These are phyloP conservation scores for Novymonas esmeraldas DNA, from an alignment of 208 protist genomes.

Conservation along the genomic window DNA sequence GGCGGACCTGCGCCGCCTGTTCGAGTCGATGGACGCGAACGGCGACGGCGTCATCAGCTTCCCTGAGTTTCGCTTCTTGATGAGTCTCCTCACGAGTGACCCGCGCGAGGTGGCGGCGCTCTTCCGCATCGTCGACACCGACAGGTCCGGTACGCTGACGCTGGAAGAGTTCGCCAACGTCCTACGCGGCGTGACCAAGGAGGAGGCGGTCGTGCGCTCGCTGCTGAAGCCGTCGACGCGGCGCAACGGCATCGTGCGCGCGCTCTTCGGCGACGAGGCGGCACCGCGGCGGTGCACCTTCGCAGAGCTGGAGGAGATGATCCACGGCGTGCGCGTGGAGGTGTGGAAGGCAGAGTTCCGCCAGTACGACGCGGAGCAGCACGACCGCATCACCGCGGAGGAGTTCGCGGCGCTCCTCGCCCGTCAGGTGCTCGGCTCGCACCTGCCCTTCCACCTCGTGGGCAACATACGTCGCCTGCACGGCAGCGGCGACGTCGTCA, in stretches of 20 bases:
- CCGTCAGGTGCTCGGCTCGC: constrained; percentile 80
- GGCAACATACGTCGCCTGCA: constrained; percentile 79
- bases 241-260: constrained; percentile 57
- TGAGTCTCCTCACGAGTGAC: constrained; percentile 74
- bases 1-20: constrained; percentile 38
- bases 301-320: constrained; percentile 48
- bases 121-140: constrained; percentile 67
- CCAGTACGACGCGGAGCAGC: constrained; percentile 60
- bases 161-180: constrained; percentile 78
- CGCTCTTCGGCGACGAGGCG: constrained; percentile 63
- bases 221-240: constrained; percentile 41
- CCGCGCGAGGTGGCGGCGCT: constrained; percentile 55
- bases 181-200: constrained; percentile 65
- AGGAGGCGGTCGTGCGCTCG: constrained; percentile 47
- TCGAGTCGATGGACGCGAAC: constrained; percentile 79
- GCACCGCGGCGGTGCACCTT: constrained; percentile 45
- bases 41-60: constrained; percentile 79
- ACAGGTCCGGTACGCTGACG: constrained; percentile 50
- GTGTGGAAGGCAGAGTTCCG: constrained; percentile 88
- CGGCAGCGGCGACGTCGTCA: constrained; percentile 40
- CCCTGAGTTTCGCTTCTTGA: constrained; percentile 82
- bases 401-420: constrained; percentile 80
- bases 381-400: constrained; percentile 60
- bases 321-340: constrained; percentile 59
- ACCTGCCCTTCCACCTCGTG: constrained; percentile 83